These are phyloP conservation scores for Aspergillus taichungensis DNA, from an alignment of 495 filamentous ascomycete genomes.

Conservation along the genomic window DNA sequence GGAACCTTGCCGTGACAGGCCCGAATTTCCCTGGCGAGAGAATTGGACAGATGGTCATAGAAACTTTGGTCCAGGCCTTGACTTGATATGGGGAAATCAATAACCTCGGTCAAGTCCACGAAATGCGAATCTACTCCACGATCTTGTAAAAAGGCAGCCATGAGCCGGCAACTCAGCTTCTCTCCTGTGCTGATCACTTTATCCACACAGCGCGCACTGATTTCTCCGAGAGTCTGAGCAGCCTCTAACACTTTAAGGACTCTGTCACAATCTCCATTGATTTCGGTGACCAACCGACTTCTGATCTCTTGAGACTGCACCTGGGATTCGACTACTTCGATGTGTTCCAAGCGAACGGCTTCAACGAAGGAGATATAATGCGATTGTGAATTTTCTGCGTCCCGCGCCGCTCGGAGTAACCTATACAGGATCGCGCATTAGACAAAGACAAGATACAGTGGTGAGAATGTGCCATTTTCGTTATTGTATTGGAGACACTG, in stretches of 20 bases:
- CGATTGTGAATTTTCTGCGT: constrained; percentile 52
- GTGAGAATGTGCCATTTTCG: not conserved
- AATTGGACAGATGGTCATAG: constrained; percentile 59
- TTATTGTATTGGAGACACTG: not conserved
- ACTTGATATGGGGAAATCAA: constrained; percentile 49
- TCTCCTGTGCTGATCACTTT: constrained; percentile 88
- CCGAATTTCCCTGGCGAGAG: constrained; percentile 56
- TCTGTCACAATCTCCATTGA: constrained; percentile 62
- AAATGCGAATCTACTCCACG: constrained; percentile 72
- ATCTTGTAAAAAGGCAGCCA: constrained; percentile 74
- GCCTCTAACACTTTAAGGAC: constrained; percentile 52
- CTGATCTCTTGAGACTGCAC: constrained; percentile 54
- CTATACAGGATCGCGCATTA: constrained; percentile 22
- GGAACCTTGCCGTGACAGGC: constrained; percentile 64
- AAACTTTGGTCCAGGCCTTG: constrained; percentile 68
- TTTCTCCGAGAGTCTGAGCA: constrained; percentile 53
- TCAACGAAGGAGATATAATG: constrained; percentile 63
- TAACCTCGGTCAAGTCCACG: constrained; percentile 71
- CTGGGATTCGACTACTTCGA: constrained; percentile 53
- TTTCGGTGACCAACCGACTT: constrained; percentile 46
- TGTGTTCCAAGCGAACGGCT: constrained; percentile 66
- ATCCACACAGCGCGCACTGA: constrained; percentile 76
- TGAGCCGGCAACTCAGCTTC: constrained; percentile 82
- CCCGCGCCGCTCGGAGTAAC: constrained; percentile 59
- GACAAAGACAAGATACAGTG: not conserved